A percentile compares a stretch with the other conserved stretches of the same genome.
These are phyloP conservation scores for Botryotinia globosa DNA, from an alignment of 2,329 filamentous ascomycete species.

Conservation along the genomic window DNA sequence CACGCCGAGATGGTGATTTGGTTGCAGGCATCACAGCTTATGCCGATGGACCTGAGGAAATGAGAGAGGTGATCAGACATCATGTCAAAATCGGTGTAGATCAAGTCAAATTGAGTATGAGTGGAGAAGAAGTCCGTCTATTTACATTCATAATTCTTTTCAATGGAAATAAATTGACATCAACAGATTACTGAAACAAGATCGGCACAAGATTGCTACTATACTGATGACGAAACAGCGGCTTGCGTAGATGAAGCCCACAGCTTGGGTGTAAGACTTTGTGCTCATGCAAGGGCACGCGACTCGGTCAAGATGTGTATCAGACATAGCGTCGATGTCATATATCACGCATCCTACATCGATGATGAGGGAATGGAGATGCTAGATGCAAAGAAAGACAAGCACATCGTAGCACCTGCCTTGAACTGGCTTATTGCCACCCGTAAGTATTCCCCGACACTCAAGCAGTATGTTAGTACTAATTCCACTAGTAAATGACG, in stretches of 20 bases:
- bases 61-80: constrained; percentile 42
- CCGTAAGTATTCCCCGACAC: background rate
- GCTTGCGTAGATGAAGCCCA: constrained; percentile 49
- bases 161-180: background rate
- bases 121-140: constrained; percentile 28
- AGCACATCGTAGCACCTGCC: constrained; percentile 43
- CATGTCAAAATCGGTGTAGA: constrained; percentile 43
- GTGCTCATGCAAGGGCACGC: constrained; percentile 44
- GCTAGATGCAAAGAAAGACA: constrained; percentile 42
- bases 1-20: constrained; percentile 45
- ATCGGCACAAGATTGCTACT: constrained; percentile 47
- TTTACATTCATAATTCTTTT: too few relatives aligned
- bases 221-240: constrained; percentile 44
- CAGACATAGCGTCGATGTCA: constrained; percentile 45
- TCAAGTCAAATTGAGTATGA: constrained; percentile 46
- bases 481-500: constrained; percentile 23
- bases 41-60: constrained; percentile 43
- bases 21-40: constrained; percentile 39
- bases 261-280: constrained; percentile 39
- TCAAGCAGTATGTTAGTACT: background rate
- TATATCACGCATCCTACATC: constrained; percentile 47
- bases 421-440: constrained; percentile 45
- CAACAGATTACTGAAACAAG: constrained; percentile 33
- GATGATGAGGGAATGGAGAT: constrained; percentile 43
- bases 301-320: constrained; percentile 46